These are phyloP conservation scores for Podaxis carcinomalis DNA, from an alignment of 768 basidiomycete genomes.

Conservation along the genomic window DNA sequence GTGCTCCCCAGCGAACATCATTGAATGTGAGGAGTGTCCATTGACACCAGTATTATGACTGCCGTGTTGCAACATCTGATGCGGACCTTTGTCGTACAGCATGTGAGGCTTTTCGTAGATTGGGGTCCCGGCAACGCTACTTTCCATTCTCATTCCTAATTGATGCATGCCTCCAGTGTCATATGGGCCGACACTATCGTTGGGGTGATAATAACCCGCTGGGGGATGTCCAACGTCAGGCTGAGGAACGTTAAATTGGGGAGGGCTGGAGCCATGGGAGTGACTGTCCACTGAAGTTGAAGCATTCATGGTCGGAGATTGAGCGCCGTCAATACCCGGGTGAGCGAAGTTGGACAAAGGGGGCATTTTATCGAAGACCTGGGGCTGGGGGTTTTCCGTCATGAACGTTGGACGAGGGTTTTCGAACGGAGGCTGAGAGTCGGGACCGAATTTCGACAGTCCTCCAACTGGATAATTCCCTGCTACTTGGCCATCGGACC, in stretches of 20 bases:
- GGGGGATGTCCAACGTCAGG: not conserved
- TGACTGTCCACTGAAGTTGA: slow-evolving; percentile 1
- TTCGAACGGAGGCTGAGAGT: not conserved
- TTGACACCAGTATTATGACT: not conserved
- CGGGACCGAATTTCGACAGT: slow-evolving; percentile 5
- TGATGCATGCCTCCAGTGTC: not conserved
- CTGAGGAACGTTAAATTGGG: not conserved
- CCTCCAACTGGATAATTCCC: not conserved
- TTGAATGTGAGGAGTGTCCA: not conserved
- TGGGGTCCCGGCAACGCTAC: slow-evolving; percentile 7
- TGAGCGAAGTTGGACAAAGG: not conserved
- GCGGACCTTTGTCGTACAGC: slow-evolving; percentile 4
- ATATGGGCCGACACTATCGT: not conserved
- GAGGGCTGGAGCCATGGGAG: not conserved
- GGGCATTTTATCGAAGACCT: slow-evolving; percentile 5
- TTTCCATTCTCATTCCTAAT: slow-evolving; percentile 4
- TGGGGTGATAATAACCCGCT: slow-evolving; percentile 1
- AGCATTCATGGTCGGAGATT: slow-evolving; percentile 1
- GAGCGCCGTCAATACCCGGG: not conserved
- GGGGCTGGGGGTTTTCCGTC: slow-evolving; percentile 6
- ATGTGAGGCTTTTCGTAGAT: slow-evolving; percentile 7
- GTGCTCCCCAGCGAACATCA: slow-evolving; percentile 5
- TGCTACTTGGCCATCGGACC: not conserved
- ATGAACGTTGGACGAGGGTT: slow-evolving; percentile 1
- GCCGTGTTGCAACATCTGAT: slow-evolving; percentile 6